These are phyloP conservation scores for Neurospora sp. DNA, from an alignment of 495 filamentous ascomycete genomes.

Conservation along the genomic window DNA sequence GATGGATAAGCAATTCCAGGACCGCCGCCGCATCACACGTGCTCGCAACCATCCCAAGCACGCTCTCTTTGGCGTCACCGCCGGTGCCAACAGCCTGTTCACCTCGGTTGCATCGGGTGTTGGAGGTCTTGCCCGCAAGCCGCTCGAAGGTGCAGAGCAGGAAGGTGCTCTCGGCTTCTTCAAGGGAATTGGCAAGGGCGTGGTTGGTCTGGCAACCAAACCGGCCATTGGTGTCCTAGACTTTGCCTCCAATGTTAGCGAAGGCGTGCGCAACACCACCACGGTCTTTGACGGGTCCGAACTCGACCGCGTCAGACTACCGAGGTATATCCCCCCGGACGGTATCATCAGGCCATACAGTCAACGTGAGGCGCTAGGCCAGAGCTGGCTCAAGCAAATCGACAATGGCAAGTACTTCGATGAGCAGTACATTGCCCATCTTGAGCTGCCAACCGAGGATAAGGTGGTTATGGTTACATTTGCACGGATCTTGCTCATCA, in stretches of 20 bases:
- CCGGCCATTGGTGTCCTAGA: conserved; percentile 96
- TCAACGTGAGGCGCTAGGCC: conserved; percentile 90
- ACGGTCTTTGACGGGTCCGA: conserved; percentile 94
- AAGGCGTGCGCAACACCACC: conserved; percentile 96
- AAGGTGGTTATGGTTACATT: conserved; percentile 95
- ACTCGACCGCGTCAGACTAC: conserved; percentile 83
- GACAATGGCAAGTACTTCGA: conserved; percentile 97
- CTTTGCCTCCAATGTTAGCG: conserved; percentile 88
- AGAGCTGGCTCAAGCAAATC: conserved; percentile 97
- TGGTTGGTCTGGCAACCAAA: conserved; percentile 87
- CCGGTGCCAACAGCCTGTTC: conserved; percentile 89
- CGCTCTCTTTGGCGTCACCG: conserved; percentile 89
- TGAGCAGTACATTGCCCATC: conserved; percentile 92
- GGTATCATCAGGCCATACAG: conserved; percentile 92
- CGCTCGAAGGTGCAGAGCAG: conserved; percentile 90
- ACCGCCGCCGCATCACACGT: conserved; percentile 85
- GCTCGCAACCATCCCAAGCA: conserved; percentile 93
- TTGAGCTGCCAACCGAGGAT: conserved; percentile 82
- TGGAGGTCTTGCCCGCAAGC: conserved; percentile 84
- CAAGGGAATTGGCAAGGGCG: conserved; percentile 93
- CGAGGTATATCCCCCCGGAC: conserved; percentile 83
- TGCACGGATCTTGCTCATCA: conserved; percentile 79
- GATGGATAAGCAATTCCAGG: conserved; percentile 96
- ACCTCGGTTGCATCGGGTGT: conserved; percentile 87
- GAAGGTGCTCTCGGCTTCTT: conserved; percentile 90